A percentile compares a stretch with the other conserved stretches of the same genome.
Conservation (phyloP, 257 asterid genomes). For the Dorcoceras hygrometricum region DNA sequence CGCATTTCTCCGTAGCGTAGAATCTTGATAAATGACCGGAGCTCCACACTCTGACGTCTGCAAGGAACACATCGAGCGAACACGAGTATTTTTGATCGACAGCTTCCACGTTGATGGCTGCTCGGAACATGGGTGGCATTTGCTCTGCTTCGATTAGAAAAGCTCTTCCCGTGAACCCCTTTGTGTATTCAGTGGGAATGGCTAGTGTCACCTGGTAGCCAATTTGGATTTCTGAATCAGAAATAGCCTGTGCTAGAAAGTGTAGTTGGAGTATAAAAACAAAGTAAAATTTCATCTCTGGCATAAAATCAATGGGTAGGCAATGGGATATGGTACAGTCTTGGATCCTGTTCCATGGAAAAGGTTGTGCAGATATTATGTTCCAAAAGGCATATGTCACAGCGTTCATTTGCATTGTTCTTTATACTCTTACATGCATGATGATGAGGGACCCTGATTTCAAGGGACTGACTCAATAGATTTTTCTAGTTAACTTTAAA, state of each 20-base stretch:
- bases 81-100: constrained; percentile 46
- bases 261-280: neutral
- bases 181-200: constrained; percentile 48
- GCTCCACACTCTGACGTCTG: constrained; percentile 75
- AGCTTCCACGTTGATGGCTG: constrained; percentile 66
- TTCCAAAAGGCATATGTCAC: neutral
- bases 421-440: neutral
- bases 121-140: constrained; percentile 46
- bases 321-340: neutral
- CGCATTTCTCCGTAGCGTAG: constrained; percentile 53
- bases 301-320: neutral
- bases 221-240: constrained; percentile 42
- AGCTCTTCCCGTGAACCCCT: constrained; percentile 70
- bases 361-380: neutral
- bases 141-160: constrained; percentile 51
- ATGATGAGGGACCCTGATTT: no score
- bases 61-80: constrained; percentile 68
- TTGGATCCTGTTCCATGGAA: neutral
- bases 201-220: constrained; percentile 62
- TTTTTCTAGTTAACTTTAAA: no score
- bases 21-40: constrained; percentile 69
- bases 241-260: constrained; percentile 16
- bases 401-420: neutral
- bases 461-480: no score
- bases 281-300: neutral